Percentiles rank a stretch among this genome's conserved stretches.
phyloP scores from a whole-genome alignment of 2,329 filamentous ascomycete species.

The Dactylella cylindrospora region DNA sequence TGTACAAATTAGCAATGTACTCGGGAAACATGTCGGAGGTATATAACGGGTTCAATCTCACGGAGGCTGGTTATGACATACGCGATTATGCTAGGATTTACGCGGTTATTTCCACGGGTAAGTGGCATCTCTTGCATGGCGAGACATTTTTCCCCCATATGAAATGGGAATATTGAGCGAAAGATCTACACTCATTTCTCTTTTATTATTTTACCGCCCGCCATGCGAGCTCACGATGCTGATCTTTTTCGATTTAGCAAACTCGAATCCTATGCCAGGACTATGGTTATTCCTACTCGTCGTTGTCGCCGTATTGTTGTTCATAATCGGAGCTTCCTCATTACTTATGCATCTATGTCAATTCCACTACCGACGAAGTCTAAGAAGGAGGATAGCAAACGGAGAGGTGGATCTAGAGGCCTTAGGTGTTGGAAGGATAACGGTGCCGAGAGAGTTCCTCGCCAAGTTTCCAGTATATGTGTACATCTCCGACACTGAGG shows the following conservation, averaged over 20 bases:
- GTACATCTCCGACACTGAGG: conserved; percentile 59
- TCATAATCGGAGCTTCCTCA: conserved; percentile 68
- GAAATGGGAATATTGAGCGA: conserved; percentile 55
- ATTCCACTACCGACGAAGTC: conserved; percentile 65
- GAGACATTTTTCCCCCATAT: conserved; percentile 57
- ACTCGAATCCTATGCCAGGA: conserved; percentile 62
- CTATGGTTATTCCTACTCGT: conserved; percentile 78
- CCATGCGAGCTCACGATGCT: conserved; percentile 14
- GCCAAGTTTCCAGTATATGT: conserved; percentile 75
- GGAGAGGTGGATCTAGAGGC: conserved; percentile 86
- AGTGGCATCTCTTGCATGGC: conserved; percentile 53
- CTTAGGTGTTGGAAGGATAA: conserved; percentile 78
- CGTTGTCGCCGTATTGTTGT: conserved; percentile 70
- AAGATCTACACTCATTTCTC: background rate
- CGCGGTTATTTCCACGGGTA: conserved; percentile 54
- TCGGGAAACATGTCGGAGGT: conserved; percentile 70
- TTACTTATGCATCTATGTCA: conserved; percentile 76
- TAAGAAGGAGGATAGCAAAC: conserved; percentile 69
- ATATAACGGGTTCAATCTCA: conserved; percentile 62
- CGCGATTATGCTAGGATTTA: conserved; percentile 50
- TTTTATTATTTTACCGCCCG: background rate
- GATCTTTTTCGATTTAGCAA: conserved; percentile 54
- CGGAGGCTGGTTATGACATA: conserved; percentile 57
- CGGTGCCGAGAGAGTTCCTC: conserved; percentile 71
- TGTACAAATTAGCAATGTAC: conserved; percentile 72